phyloP scores from a whole-genome alignment of 2,329 filamentous ascomycete genomes.

The Aspergillus sergii region DNA sequence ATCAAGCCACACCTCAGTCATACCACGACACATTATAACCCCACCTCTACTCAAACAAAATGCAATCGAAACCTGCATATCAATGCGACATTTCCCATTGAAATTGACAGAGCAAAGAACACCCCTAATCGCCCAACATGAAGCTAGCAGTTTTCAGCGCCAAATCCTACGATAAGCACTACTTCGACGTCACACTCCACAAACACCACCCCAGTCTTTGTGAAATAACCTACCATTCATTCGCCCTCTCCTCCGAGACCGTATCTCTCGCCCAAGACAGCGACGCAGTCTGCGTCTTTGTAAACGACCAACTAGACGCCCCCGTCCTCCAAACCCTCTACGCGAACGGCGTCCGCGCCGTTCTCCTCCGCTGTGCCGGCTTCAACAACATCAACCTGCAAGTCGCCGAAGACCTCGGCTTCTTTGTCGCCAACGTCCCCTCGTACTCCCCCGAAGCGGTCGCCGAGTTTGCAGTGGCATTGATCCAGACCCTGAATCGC shows the following conservation, averaged over 20 bases:
- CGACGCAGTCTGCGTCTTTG: slow-evolving; percentile 67
- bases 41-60: neutral
- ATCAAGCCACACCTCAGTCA: neutral
- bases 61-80: neutral
- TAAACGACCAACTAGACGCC: slow-evolving; percentile 63
- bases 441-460: slow-evolving; percentile 71
- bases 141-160: slow-evolving; percentile 66
- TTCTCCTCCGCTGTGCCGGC: slow-evolving; percentile 69
- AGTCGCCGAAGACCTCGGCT: slow-evolving; percentile 55
- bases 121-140: slow-evolving; percentile 38
- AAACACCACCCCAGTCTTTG: slow-evolving; percentile 38
- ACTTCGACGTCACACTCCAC: slow-evolving; percentile 48
- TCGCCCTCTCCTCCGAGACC: slow-evolving; percentile 59
- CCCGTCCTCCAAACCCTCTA: slow-evolving; percentile 57
- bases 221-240: slow-evolving; percentile 61
- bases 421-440: slow-evolving; percentile 68
- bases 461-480: slow-evolving; percentile 69
- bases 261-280: slow-evolving; percentile 56
- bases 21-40: neutral
- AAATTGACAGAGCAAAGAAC: no score
- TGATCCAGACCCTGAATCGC: slow-evolving; percentile 68
- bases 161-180: slow-evolving; percentile 64
- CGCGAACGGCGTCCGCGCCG: slow-evolving; percentile 55
- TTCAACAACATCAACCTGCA: slow-evolving; percentile 68
- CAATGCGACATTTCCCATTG: neutral